These are phyloP conservation scores for Elsinoe australis DNA, from an alignment of 2,329 filamentous ascomycete genomes.

Conservation along the genomic window DNA sequence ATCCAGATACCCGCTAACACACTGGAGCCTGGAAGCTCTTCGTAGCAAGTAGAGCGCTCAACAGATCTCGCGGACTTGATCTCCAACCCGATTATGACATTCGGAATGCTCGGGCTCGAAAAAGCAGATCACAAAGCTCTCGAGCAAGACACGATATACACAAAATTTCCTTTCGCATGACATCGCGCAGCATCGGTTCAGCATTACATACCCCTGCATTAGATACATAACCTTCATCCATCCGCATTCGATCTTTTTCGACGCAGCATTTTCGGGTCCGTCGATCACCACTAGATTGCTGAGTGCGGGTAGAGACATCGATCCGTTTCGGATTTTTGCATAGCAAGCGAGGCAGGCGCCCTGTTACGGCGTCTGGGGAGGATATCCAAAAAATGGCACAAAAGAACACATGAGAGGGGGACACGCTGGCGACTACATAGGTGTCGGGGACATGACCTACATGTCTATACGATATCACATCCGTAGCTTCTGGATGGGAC, in stretches of 20 bases:
- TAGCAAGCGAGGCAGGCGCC: conserved; percentile 11
- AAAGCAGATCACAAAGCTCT: too few species aligned
- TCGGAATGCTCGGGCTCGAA: too few species aligned
- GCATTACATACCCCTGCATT: not conserved
- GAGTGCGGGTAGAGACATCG: not conserved
- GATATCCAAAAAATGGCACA: conserved; percentile 2
- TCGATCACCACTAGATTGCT: too few species aligned
- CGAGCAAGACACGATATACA: too few species aligned
- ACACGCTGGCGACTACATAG: not conserved
- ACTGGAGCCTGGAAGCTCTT: too few species aligned
- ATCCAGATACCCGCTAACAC: not conserved
- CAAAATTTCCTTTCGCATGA: not conserved
- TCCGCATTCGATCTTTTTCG: not conserved
- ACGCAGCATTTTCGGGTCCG: too few species aligned
- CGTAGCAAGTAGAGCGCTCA: not conserved
- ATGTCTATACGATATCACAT: not conserved
- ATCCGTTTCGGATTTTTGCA: not conserved
- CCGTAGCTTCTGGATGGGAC: too few species aligned
- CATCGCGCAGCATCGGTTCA: not conserved
- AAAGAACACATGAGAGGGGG: not conserved
- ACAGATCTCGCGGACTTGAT: too few species aligned
- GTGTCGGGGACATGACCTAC: not conserved
- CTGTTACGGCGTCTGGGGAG: conserved; percentile 7
- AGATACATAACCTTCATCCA: not conserved
- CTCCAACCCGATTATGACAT: too few species aligned